Conservation (phyloP, 2,329 filamentous ascomycete genomes). For the Gnomoniopsis smithogilvyi region DNA sequence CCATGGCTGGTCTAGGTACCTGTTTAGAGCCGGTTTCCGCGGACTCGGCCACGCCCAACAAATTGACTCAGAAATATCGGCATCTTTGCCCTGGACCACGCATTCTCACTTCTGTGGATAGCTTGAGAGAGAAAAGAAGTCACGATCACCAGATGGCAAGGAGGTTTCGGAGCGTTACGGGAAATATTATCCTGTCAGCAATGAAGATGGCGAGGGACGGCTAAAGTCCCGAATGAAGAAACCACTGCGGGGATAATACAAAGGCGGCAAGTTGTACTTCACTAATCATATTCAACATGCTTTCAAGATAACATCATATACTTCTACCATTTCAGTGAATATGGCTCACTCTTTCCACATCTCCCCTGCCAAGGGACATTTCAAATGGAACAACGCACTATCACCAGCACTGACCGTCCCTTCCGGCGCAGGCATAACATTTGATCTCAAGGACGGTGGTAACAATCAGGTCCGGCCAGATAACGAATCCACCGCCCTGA, state of each 20-base stretch:
- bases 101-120: too few species aligned
- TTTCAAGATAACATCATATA: not conserved
- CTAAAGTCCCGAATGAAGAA: not conserved
- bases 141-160: too few species aligned
- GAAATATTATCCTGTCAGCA: too few species aligned
- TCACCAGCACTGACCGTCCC: slow-evolving; percentile 42
- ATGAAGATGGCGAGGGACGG: not conserved
- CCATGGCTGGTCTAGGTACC: too few species aligned
- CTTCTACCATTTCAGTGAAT: not conserved
- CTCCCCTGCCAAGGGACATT: slow-evolving; percentile 31
- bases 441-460: slow-evolving; percentile 47
- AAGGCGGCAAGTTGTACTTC: too few species aligned
- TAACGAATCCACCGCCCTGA: slow-evolving; percentile 37
- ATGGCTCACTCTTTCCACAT: slow-evolving; percentile 27
- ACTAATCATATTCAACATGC: too few species aligned
- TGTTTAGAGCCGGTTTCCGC: not conserved
- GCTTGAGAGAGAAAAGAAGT: too few species aligned
- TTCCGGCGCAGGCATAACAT: slow-evolving; percentile 44
- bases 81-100: not conserved
- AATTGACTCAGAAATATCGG: not conserved
- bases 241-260: not conserved
- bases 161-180: too few species aligned
- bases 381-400: slow-evolving; percentile 46
- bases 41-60: not conserved
- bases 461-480: slow-evolving; percentile 45